These are phyloP conservation scores for Penicillium parvum DNA, from an alignment of 495 filamentous ascomycete species.

Conservation along the genomic window DNA sequence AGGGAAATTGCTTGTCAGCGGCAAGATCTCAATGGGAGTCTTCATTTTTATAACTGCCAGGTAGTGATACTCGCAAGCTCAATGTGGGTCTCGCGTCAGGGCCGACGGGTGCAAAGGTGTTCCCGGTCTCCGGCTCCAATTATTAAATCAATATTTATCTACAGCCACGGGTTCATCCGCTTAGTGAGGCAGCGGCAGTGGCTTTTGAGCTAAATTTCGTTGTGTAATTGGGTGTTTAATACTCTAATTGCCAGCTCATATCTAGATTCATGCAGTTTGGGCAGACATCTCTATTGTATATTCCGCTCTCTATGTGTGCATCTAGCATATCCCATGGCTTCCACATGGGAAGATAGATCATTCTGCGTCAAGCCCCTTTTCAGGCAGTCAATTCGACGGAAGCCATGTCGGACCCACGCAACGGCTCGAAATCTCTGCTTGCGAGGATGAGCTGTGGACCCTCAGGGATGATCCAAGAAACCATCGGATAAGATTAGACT, in stretches of 20 bases:
- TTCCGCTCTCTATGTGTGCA: too few relatives aligned
- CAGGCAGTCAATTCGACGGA: background rate
- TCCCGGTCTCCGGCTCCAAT: background rate
- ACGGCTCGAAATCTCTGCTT: constrained; percentile 7
- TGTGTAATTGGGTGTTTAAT: too few relatives aligned
- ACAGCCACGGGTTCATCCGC: too few relatives aligned
- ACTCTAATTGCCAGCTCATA: too few relatives aligned
- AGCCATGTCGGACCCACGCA: background rate
- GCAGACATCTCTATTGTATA: too few relatives aligned
- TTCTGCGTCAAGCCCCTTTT: background rate
- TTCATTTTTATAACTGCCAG: background rate
- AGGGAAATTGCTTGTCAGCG: background rate
- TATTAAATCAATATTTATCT: too few relatives aligned
- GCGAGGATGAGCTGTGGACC: constrained; percentile 2
- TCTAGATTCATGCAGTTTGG: too few relatives aligned
- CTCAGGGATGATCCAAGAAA: background rate
- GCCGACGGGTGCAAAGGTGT: background rate
- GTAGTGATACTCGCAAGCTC: background rate
- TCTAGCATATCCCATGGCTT: too few relatives aligned
- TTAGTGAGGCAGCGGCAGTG: too few relatives aligned
- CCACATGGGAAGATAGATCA: background rate
- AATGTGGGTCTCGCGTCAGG: background rate
- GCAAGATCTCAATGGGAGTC: background rate
- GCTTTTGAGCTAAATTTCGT: too few relatives aligned
- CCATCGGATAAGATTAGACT: background rate